Evolutionary conservation across 805 yeast genomes (phyloP).

Genomic region (Candida ipomoeae): DNA sequence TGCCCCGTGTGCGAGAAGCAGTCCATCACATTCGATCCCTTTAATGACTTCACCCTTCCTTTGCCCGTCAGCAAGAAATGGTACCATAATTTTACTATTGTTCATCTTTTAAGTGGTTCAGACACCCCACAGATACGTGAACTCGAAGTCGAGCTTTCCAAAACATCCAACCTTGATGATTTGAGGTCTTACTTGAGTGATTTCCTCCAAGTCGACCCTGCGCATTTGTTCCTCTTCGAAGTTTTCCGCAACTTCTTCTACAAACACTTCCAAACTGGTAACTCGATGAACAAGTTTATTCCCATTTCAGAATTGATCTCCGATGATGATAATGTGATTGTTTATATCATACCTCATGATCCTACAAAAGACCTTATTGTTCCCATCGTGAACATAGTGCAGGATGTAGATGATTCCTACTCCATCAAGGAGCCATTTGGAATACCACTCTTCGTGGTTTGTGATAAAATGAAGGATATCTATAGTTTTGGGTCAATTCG

Average conservation of each 20-base stretch:
- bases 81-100: conserved; percentile 58
- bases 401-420: conserved; percentile 34
- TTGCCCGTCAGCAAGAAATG: conserved; percentile 74
- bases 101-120: conserved; percentile 42
- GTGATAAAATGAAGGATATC: conserved; percentile 47
- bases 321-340: conserved; percentile 57
- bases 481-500: conserved; percentile 56
- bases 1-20: conserved; percentile 82
- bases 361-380: conserved; percentile 40
- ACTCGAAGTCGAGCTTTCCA: conserved; percentile 70
- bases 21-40: conserved; percentile 91
- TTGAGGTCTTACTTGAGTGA: conserved; percentile 58
- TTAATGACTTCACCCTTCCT: conserved; percentile 84
- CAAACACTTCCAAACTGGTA: conserved; percentile 61
- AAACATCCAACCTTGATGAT: conserved; percentile 59
- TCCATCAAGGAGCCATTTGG: conserved; percentile 55
- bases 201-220: conserved; percentile 32
- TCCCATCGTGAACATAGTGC: conserved; percentile 52
- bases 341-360: conserved; percentile 54
- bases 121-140: conserved; percentile 40
- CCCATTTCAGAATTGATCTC: conserved; percentile 67
- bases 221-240: conserved; percentile 30
- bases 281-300: conserved; percentile 48
- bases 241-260: conserved; percentile 65
- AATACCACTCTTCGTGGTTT: conserved; percentile 67